Base-by-base conservation (phyloP, 2,329 filamentous ascomycete genomes). In the Fusarium brachygibbosum region DNA sequence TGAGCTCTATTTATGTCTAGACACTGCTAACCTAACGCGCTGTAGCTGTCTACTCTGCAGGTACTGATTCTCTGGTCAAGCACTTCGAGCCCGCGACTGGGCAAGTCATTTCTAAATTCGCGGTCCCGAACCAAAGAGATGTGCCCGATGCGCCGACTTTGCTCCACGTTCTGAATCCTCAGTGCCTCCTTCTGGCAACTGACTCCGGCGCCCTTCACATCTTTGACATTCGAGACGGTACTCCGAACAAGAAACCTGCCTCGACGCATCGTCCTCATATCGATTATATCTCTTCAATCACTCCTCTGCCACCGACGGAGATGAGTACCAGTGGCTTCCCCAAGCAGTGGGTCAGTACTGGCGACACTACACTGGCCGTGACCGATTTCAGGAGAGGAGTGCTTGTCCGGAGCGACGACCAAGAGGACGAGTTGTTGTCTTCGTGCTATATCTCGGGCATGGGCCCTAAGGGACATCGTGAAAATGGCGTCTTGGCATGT, bases 261-360 rank as follows among this genome's bases (percentile, higher is more conserved):
- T 92, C 94, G 76, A 94, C 93, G 12, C 91, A 95, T 77, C 90
- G 90, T 67, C 95, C 95, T 1, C 96, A 99, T 80, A 90, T 92
- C 73, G 95, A 98, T 82, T 98, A 97, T 79, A 88, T 99, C 56
- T 96, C 94, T 32, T 94, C 93, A 50, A 85, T 99, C 44, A 92
- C 93, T 1, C 90, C 94, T 2, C 87, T 99, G 1, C 94, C 94
- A 0, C 87, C 94, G 0, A 91, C 91, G 3, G 86, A 90, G 31
- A 88, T 91, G 58, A 96, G 92, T 78, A 97, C 93, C 0, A 95
- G 91, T 19, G 94, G 94, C 7, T 95, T 93, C 78, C 90, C 93
- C 74, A 97, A 97, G 81, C 95, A 98, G 81, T 99, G 94, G 92
- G 87, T 98, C 53, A 96, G 92, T 37, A 98, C 94, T 0, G 96